phyloP scores from a whole-genome alignment of 1,139 yeast species.

The Geotrichum restrictum region DNA sequence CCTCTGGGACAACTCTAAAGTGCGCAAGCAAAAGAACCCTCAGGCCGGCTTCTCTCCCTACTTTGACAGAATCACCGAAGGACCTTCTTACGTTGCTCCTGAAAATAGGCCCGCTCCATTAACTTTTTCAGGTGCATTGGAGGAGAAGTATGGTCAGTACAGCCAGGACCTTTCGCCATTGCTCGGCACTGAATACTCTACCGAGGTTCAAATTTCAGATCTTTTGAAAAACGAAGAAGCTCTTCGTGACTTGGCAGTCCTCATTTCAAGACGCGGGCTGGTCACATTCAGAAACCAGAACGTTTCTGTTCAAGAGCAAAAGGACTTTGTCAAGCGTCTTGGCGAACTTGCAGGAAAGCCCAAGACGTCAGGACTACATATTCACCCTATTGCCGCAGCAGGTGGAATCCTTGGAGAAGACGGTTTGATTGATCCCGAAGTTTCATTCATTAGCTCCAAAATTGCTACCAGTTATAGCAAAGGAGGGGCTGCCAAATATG shows the following conservation, averaged over 20 bases:
- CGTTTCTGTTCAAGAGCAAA: conserved; percentile 51
- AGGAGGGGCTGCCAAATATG: neutral
- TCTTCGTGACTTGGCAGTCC: conserved; percentile 51
- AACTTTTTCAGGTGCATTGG: conserved; percentile 3
- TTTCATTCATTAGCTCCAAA: neutral
- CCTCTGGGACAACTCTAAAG: neutral
- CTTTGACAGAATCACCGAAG: neutral
- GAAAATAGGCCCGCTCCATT: conserved; percentile 9
- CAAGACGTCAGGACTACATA: conserved; percentile 11
- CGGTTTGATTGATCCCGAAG: conserved; percentile 10
- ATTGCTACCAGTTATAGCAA: neutral
- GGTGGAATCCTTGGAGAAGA: conserved; percentile 7
- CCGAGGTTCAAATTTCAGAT: conserved; percentile 16
- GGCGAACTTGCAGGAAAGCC: conserved; percentile 11
- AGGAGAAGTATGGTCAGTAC: conserved; percentile 13
- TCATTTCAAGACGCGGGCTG: conserved; percentile 63
- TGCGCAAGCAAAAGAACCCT: neutral
- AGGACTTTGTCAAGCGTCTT: conserved; percentile 6
- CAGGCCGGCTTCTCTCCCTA: conserved; percentile 11
- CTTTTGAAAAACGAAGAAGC: conserved; percentile 1
- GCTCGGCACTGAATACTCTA: conserved; percentile 12
- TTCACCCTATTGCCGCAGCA: conserved; percentile 10
- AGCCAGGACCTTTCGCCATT: conserved; percentile 8
- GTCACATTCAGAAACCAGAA: conserved; percentile 63
- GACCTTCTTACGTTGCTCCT: conserved; percentile 13